Percentiles rank a stretch among this genome's conserved stretches.
Evolutionary conservation across 345 rosid genomes (phyloP).

Genomic region (Psidium friedrichsthalianum): DNA sequence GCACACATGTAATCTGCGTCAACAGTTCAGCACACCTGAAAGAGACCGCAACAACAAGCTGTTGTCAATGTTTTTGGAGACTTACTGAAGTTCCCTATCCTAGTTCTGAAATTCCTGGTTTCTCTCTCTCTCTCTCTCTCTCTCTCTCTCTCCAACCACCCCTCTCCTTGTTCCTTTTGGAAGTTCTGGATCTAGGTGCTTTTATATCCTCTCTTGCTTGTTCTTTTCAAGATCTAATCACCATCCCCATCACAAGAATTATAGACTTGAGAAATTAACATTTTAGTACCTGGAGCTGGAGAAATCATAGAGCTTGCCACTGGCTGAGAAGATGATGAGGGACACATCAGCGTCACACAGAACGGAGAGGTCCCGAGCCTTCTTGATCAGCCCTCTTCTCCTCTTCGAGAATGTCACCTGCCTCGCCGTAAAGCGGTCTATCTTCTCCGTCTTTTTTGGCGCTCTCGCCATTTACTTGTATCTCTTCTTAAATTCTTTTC

Average conservation of each 20-base stretch:
- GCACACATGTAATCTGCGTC: background rate
- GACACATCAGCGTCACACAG: slow-evolving; percentile 48
- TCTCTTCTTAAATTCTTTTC: background rate
- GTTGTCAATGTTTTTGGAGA: background rate
- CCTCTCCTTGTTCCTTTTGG: background rate
- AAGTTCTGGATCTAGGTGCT: background rate
- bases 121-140: background rate
- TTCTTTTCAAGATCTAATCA: background rate
- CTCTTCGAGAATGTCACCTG: slow-evolving; percentile 55
- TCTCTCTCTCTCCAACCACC: too few relatives aligned
- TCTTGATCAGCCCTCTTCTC: slow-evolving; percentile 44
- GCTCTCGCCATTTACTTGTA: slow-evolving; percentile 17
- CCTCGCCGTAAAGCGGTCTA: slow-evolving; percentile 41
- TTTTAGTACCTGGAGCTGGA: slow-evolving; percentile 31
- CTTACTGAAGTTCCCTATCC: background rate
- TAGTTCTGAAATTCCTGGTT: background rate
- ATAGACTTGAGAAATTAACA: too few relatives aligned
- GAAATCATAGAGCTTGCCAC: slow-evolving; percentile 40
- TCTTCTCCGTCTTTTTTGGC: slow-evolving; percentile 41
- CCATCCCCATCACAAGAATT: background rate
- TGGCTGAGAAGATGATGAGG: slow-evolving; percentile 38
- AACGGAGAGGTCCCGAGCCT: slow-evolving; percentile 45
- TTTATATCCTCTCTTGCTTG: background rate
- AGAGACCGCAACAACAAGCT: background rate
- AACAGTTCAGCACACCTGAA: background rate